Conservation (phyloP, 1,139 yeast species). For the Pichia cactophila region DNA sequence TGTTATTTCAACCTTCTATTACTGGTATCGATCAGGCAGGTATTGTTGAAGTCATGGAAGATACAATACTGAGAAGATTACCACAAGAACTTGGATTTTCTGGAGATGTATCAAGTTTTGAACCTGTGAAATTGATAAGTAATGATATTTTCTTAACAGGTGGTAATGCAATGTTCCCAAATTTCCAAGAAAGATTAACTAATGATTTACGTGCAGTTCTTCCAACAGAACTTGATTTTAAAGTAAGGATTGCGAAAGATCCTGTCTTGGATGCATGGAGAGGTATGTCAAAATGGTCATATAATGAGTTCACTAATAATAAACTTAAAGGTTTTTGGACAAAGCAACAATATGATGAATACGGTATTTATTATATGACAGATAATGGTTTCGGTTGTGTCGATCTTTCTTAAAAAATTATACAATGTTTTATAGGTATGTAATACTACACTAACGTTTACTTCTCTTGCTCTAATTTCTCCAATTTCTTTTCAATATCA, state of each 20-base stretch:
- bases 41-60: constrained; percentile 65
- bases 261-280: constrained; percentile 83
- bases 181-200: constrained; percentile 56
- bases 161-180: constrained; percentile 64
- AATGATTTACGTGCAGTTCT: constrained; percentile 62
- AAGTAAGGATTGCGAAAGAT: constrained; percentile 56
- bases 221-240: constrained; percentile 60
- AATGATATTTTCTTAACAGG: constrained; percentile 78
- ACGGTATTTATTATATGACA: constrained; percentile 82
- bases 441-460: not conserved
- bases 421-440: not conserved
- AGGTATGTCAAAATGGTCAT: constrained; percentile 86
- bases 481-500: constrained; percentile 25
- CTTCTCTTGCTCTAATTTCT: constrained; percentile 8
- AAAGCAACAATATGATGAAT: constrained; percentile 74
- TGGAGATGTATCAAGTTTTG: constrained; percentile 33
- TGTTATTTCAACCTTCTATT: constrained; percentile 85
- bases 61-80: constrained; percentile 54
- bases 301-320: constrained; percentile 19
- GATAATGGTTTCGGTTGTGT: constrained; percentile 69
- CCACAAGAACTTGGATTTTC: constrained; percentile 44
- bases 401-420: constrained; percentile 11
- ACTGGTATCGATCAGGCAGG: constrained; percentile 98
- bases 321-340: constrained; percentile 32
- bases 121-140: constrained; percentile 37